Evolutionary conservation across 2,329 filamentous ascomycete genomes (phyloP).

Genomic region (Aspergillus udagawae): DNA sequence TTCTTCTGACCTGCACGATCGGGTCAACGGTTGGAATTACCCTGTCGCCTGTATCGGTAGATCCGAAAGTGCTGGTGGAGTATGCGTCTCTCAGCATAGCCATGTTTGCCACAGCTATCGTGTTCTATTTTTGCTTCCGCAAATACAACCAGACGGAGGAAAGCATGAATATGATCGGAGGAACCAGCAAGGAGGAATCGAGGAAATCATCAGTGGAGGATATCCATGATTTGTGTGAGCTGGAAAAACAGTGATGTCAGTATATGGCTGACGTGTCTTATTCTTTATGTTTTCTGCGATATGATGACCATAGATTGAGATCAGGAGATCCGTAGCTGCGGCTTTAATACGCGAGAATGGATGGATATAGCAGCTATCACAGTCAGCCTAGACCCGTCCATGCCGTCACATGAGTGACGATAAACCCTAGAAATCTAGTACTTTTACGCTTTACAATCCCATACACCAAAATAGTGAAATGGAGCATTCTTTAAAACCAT

Average conservation of each 20-base stretch:
- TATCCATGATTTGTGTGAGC: not conserved
- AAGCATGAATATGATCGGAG: slow-evolving; percentile 7
- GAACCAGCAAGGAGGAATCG: not conserved
- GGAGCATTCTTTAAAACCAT: too few relatives aligned
- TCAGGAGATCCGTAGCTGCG: not conserved
- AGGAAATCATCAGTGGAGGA: not conserved
- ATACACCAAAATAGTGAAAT: too few relatives aligned
- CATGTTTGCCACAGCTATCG: slow-evolving; percentile 4
- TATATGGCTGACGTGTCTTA: not conserved
- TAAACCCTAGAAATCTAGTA: too few relatives aligned
- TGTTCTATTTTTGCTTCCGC: slow-evolving; percentile 9
- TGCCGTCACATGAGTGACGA: too few relatives aligned
- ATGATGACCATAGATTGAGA: too few relatives aligned
- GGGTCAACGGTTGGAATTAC: slow-evolving; percentile 10
- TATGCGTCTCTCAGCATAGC: slow-evolving; percentile 9
- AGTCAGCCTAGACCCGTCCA: too few relatives aligned
- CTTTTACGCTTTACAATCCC: too few relatives aligned
- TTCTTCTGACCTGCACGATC: slow-evolving; percentile 8
- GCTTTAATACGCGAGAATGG: too few relatives aligned
- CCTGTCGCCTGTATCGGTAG: slow-evolving; percentile 5
- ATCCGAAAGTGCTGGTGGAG: slow-evolving; percentile 12
- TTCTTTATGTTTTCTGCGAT: not conserved
- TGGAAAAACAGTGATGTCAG: not conserved
- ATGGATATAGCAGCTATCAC: too few relatives aligned
- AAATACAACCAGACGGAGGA: slow-evolving; percentile 14